phyloP scores from a whole-genome alignment of 2,329 filamentous ascomycete genomes.

The Aspergillus pseudotamarii region DNA sequence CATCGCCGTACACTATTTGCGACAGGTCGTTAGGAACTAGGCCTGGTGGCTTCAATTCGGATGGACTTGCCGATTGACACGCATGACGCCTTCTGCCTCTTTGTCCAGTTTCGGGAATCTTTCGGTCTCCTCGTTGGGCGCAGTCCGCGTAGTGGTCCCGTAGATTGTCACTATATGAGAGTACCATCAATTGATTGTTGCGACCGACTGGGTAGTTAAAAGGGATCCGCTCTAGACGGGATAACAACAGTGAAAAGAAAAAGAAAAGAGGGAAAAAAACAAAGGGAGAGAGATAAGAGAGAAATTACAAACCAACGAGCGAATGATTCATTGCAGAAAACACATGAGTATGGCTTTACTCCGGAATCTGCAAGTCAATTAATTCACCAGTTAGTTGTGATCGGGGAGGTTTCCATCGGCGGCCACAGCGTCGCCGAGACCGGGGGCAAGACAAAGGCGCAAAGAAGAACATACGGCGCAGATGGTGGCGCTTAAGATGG shows the following conservation, averaged over 20 bases:
- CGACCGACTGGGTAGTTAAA: not conserved
- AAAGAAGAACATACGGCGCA: constrained; percentile 42
- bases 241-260: constrained; percentile 3
- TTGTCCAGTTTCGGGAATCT: constrained; percentile 49
- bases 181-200: not conserved
- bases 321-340: constrained; percentile 50
- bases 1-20: constrained; percentile 48
- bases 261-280: not conserved
- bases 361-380: constrained; percentile 43
- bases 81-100: constrained; percentile 51
- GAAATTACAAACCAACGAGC: constrained; percentile 45
- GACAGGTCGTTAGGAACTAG: constrained; percentile 3
- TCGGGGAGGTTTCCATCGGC: not conserved
- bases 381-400: constrained; percentile 15
- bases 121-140: constrained; percentile 43
- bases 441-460: not conserved
- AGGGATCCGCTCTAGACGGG: not conserved
- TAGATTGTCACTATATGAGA: constrained; percentile 45
- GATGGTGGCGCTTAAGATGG: constrained; percentile 51
- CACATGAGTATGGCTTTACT: constrained; percentile 50
- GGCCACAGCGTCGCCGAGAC: not conserved
- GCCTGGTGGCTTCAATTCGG: not conserved
- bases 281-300: not conserved
- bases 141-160: constrained; percentile 51
- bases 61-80: constrained; percentile 46